Percentiles rank a stretch among this genome's conserved stretches.
Evolutionary conservation across 2,329 filamentous ascomycete species (phyloP).

Genomic region (Coniochaeta sp.): DNA sequence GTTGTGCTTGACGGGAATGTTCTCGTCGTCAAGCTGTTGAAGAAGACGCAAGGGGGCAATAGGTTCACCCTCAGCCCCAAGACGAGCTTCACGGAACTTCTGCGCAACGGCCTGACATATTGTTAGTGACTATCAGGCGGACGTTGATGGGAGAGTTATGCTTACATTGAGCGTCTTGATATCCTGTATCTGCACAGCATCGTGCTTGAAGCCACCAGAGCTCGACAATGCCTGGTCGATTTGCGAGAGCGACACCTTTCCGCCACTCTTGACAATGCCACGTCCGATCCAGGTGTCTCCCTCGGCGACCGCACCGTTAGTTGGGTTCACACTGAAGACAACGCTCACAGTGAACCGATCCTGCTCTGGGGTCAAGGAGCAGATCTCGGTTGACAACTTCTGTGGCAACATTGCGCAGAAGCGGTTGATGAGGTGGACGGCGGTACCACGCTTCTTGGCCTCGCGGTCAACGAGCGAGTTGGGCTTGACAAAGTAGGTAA

Average conservation of each 20-base stretch:
- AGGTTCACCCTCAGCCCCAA: constrained; percentile 70
- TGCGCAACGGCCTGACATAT: constrained; percentile 60
- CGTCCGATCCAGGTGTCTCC: constrained; percentile 92
- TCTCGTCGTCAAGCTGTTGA: constrained; percentile 95
- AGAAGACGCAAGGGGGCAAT: constrained; percentile 83
- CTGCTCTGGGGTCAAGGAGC: constrained; percentile 78
- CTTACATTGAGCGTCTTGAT: constrained; percentile 71
- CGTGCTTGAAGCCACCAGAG: constrained; percentile 52
- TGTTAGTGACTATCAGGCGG: constrained; percentile 14
- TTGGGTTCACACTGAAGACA: constrained; percentile 81
- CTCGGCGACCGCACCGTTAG: constrained; percentile 71
- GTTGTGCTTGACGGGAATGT: constrained; percentile 92
- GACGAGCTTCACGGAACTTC: constrained; percentile 83
- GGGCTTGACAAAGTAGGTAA: constrained; percentile 93
- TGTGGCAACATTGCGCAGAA: constrained; percentile 81
- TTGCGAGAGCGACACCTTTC: constrained; percentile 76
- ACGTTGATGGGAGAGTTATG: background rate
- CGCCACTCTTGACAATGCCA: constrained; percentile 84
- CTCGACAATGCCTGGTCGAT: constrained; percentile 76
- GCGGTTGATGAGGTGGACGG: constrained; percentile 89
- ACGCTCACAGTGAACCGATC: constrained; percentile 89
- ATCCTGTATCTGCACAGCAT: constrained; percentile 63
- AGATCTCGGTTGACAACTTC: constrained; percentile 78
- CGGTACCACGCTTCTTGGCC: constrained; percentile 94
- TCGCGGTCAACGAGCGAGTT: constrained; percentile 95